Conservation (phyloP, 768 basidiomycete species). For the Mrakia hoshinonis region DNA sequence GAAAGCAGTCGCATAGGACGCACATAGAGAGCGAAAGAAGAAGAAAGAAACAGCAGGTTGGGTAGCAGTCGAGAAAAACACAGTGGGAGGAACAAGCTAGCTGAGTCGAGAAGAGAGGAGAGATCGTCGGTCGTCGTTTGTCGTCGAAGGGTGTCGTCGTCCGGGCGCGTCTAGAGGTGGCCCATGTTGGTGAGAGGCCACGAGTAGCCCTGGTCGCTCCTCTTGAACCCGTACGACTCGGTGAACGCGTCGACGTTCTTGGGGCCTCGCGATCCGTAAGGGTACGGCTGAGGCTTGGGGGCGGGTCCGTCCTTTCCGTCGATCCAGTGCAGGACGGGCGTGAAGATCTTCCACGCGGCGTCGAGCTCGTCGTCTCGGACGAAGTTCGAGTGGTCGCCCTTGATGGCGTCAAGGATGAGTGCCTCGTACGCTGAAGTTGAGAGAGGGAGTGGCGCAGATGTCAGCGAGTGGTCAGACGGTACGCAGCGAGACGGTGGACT, state of each 20-base stretch:
- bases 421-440: conserved; percentile 46
- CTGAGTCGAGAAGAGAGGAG: too few species aligned
- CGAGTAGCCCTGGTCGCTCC: conserved; percentile 56
- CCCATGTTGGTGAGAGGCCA: conserved; percentile 64
- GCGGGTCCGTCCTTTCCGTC: conserved; percentile 56
- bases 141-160: too few species aligned
- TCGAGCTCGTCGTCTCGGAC: conserved; percentile 96
- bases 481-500: conserved; percentile 23
- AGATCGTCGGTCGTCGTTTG: too few species aligned
- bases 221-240: conserved; percentile 63
- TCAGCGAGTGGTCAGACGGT: neutral
- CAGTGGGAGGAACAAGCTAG: too few species aligned
- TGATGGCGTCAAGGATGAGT: conserved; percentile 87
- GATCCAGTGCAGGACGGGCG: conserved; percentile 80
- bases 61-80: too few species aligned
- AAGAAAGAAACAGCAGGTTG: too few species aligned
- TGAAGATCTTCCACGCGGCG: conserved; percentile 75
- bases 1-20: too few species aligned
- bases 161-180: neutral
- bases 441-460: neutral
- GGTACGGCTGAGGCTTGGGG: conserved; percentile 69
- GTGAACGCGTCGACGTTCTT: conserved; percentile 70
- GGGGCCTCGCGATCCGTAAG: conserved; percentile 94
- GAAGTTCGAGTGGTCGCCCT: conserved; percentile 99
- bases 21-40: too few species aligned